A percentile compares a stretch with the other conserved stretches of the same genome.
Conservation (phyloP, 208 protist genomes). For the Acanthamoeba quina region DNA sequence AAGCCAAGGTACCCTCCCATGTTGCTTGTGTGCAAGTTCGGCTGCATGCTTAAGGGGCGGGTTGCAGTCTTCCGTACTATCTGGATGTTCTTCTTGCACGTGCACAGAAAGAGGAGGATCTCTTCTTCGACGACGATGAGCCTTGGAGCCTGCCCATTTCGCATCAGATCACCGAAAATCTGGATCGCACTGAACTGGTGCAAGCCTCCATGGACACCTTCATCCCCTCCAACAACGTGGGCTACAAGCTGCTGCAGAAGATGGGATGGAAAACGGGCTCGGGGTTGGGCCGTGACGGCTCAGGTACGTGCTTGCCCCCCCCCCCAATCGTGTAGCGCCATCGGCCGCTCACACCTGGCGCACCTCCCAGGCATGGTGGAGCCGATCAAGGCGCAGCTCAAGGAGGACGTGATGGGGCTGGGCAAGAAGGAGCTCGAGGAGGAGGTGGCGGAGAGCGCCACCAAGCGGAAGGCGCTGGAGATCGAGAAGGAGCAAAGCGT, state of each 20-base stretch:
- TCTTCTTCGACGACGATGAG: slow-evolving; percentile 1
- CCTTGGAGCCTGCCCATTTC: slow-evolving; percentile 32
- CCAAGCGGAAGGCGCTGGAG: slow-evolving; percentile 58
- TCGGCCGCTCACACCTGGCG: not conserved
- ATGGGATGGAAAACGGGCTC: slow-evolving; percentile 71
- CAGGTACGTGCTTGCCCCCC: slow-evolving; percentile 26
- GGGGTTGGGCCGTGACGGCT: slow-evolving; percentile 49
- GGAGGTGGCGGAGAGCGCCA: not conserved
- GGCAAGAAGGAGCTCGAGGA: slow-evolving; percentile 77
- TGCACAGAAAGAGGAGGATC: not conserved
- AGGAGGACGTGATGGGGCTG: slow-evolving; percentile 59
- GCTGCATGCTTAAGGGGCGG: no score
- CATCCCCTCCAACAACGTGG: slow-evolving; percentile 54
- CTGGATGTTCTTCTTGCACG: no score
- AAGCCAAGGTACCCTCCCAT: no score
- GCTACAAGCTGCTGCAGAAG: slow-evolving; percentile 75
- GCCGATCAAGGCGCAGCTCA: slow-evolving; percentile 14
- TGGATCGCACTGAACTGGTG: not conserved
- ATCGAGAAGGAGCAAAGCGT: slow-evolving; percentile 71
- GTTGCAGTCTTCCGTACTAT: no score
- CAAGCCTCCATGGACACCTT: slow-evolving; percentile 35
- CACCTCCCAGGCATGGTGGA: not conserved
- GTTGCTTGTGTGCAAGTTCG: no score
- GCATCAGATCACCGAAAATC: slow-evolving; percentile 30
- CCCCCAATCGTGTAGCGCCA: not conserved